A percentile compares a stretch with the other conserved stretches of the same genome.
Evolutionary conservation across 768 basidiomycete species (phyloP).

Genomic region (Tricholoma bakamatsutake): DNA sequence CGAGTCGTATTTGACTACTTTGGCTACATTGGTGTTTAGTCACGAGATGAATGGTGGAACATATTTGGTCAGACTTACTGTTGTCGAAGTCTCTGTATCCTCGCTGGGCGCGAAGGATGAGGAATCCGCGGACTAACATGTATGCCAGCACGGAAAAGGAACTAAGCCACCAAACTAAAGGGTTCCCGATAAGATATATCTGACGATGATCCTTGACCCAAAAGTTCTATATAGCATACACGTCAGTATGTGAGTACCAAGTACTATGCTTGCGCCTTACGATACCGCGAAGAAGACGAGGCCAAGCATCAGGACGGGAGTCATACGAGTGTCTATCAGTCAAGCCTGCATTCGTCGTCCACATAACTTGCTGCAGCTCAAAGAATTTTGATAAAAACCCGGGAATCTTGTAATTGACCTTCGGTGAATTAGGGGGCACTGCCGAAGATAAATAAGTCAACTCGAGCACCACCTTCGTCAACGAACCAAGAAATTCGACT

Average conservation of each 20-base stretch:
- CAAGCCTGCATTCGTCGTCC: conserved; percentile 92
- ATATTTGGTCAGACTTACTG: conserved; percentile 46
- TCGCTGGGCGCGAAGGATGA: conserved; percentile 85
- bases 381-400: conserved; percentile 87
- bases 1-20: conserved; percentile 86
- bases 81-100: conserved; percentile 90
- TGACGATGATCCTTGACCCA: conserved; percentile 98
- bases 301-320: conserved; percentile 91
- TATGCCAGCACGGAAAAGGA: conserved; percentile 68
- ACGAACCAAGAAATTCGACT: conserved; percentile 13
- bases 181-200: conserved; percentile 94
- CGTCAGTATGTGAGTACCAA: not conserved
- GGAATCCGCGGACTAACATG: conserved; percentile 60
- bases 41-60: not conserved
- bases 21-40: conserved; percentile 41
- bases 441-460: conserved; percentile 4
- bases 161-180: conserved; percentile 87
- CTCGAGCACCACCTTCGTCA: not conserved
- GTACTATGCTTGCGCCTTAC: conserved; percentile 41
- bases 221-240: conserved; percentile 64
- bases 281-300: conserved; percentile 85
- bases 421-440: conserved; percentile 70
- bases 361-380: conserved; percentile 93
- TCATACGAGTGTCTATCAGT: conserved; percentile 95
- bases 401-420: conserved; percentile 88